Evolutionary conservation across 176 grass and related monocot genomes (phyloP), one percentile per base, ranked within the genome.

Genomic region (Aegilops bicornis): DNA sequence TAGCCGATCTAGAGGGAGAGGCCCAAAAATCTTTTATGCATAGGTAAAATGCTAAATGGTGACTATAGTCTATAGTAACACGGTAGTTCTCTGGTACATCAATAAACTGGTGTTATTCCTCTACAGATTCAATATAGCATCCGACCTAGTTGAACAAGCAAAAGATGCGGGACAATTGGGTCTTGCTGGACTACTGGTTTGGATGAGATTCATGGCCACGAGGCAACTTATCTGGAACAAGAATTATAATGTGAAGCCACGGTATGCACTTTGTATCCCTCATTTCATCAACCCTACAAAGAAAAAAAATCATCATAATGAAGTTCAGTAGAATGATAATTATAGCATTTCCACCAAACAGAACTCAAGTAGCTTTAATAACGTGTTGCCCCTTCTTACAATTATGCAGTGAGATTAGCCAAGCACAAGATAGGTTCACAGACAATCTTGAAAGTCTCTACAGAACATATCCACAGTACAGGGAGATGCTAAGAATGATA

Each of bases 241-340:
- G 73, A 98, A 98, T 75, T 98, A 98, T 80, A 98, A 98, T 86
- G 96, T 98, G 81, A 98, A 98, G 87, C 96, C 96, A 85, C 93
- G 96, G 96, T 98, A 95, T 36, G 35, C 72, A 35, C 47, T 32
- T 74, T 73, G 5, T 85, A 42, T 70, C 73, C 62, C 77, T 83
- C 78, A 66, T 54, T 79, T 24, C 3, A n/a, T 61, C 15, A 64
- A 77, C 27, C 16, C 48, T 77, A 2, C 74, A 58, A 54, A 22
- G 75, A 0, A 56, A 76, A 32, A 11, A 2, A 8, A 24, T 16
- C 32, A 64, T 30, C 24, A 35, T 11, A 70, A 50, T 68, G 12
- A 8, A 77, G 43, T 64, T 48, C 17, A 64, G 3, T 36, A 52
- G 15, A 59, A 60, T 23, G 39, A 78, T 35, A 84, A 56, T 15